These are phyloP conservation scores for Clarireedia homoeocarpa DNA, from an alignment of 2,329 filamentous ascomycete species.

Conservation along the genomic window DNA sequence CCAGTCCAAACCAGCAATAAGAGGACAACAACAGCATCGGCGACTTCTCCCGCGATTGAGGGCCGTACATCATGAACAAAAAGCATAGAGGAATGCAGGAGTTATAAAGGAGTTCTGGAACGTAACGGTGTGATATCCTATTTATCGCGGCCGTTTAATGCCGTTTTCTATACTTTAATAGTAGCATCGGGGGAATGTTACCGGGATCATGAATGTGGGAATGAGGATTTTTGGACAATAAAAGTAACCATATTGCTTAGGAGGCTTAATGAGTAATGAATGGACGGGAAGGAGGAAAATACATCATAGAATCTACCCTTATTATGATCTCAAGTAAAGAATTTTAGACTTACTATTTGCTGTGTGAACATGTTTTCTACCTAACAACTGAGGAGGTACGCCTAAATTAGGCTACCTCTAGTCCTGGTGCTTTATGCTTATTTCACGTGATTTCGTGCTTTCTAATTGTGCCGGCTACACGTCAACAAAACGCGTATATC, in stretches of 20 bases:
- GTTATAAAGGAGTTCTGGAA: background rate
- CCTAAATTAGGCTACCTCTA: background rate
- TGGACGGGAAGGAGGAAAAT: background rate
- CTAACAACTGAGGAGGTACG: no score
- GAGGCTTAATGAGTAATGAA: conserved; percentile 5
- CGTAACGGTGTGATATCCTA: no score
- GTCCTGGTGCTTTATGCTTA: background rate
- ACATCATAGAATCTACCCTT: no score
- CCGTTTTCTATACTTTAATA: no score
- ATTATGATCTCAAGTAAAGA: background rate
- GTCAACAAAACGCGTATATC: background rate
- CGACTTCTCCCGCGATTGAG: background rate
- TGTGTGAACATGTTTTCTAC: no score
- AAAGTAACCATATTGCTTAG: conserved; percentile 1
- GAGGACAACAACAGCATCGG: background rate
- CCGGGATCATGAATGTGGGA: no score
- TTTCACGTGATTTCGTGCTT: conserved; percentile 7
- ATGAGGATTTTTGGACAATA: background rate
- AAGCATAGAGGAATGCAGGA: background rate
- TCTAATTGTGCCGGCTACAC: conserved; percentile 4
- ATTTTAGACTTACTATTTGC: background rate
- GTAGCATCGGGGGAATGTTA: no score
- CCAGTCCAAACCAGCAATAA: background rate
- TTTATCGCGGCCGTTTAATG: no score
- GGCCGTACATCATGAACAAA: background rate